A percentile compares a stretch with the other conserved stretches of the same genome.
These are phyloP conservation scores for Akanthomyces dipterigenus DNA, from an alignment of 2,329 filamentous ascomycete species.

Conservation along the genomic window DNA sequence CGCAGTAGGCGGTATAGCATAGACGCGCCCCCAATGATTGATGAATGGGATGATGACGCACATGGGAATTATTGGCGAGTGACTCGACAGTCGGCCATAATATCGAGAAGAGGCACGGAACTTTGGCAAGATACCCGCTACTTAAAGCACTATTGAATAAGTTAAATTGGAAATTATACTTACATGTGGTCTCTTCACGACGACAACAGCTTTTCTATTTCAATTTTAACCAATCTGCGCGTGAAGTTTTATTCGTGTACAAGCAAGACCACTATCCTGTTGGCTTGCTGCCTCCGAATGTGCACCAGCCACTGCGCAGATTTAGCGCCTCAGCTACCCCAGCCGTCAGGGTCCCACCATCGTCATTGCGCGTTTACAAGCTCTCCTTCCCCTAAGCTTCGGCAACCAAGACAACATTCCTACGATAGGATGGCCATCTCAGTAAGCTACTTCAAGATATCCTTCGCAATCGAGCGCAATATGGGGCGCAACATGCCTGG, in stretches of 20 bases:
- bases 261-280: too few relatives aligned
- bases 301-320: not conserved
- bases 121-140: constrained; percentile 9
- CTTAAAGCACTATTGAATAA: not conserved
- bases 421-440: constrained; percentile 21
- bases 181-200: not conserved
- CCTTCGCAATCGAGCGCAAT: not conserved
- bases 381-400: not conserved
- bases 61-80: not conserved
- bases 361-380: constrained; percentile 7
- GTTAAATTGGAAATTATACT: not conserved
- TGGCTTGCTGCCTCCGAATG: too few relatives aligned
- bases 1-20: not conserved
- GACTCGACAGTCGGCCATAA: not conserved
- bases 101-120: not conserved
- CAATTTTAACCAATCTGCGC: not conserved
- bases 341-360: constrained; percentile 3
- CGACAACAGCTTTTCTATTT: not conserved
- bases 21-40: too few relatives aligned
- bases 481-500: too few relatives aligned
- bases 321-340: constrained; percentile 7
- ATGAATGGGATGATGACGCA: not conserved
- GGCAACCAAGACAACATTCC: not conserved
- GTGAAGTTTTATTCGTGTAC: too few relatives aligned
- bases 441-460: constrained; percentile 10